Percentiles rank a stretch among this genome's conserved stretches.
phyloP scores from a whole-genome alignment of 1,139 yeast species.

The Tardiomyces blankii region DNA sequence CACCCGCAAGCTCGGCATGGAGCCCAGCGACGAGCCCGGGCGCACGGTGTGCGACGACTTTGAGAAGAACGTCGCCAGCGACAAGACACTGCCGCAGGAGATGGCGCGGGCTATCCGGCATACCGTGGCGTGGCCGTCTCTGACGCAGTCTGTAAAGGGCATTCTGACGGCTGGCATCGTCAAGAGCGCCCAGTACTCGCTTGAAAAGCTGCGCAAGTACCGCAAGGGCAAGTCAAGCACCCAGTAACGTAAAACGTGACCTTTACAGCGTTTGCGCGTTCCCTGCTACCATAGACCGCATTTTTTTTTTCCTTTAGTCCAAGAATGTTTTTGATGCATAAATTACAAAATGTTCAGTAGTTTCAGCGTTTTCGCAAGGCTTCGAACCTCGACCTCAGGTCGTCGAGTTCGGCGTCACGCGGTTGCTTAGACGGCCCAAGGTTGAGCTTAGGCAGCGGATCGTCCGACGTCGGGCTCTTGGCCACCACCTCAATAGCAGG shows the following conservation, averaged over 20 bases:
- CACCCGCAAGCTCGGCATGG: slow-evolving; percentile 22
- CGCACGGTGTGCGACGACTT: slow-evolving; percentile 18
- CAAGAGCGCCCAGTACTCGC: slow-evolving; percentile 64
- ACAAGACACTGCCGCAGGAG: slow-evolving; percentile 28
- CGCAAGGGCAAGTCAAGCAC: background rate
- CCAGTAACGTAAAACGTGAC: no score
- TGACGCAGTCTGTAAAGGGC: slow-evolving; percentile 73
- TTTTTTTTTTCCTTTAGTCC: background rate
- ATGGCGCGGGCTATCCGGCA: slow-evolving; percentile 38
- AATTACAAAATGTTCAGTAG: background rate
- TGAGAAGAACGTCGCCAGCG: slow-evolving; percentile 31
- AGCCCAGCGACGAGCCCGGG: slow-evolving; percentile 13
- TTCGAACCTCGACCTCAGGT: background rate
- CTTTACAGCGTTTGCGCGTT: no score
- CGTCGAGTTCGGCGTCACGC: background rate
- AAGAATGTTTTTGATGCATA: background rate
- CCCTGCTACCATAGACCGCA: no score
- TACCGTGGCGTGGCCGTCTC: slow-evolving; percentile 60
- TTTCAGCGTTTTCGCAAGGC: background rate
- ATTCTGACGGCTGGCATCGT: slow-evolving; percentile 73
- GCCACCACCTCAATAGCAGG: background rate
- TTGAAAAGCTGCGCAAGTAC: slow-evolving; percentile 42
- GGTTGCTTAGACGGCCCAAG: background rate
- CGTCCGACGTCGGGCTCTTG: background rate
- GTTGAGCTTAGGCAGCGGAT: background rate